Base-by-base conservation (phyloP, 345 rosid genomes). In the Chamaenerion angustifolium region DNA sequence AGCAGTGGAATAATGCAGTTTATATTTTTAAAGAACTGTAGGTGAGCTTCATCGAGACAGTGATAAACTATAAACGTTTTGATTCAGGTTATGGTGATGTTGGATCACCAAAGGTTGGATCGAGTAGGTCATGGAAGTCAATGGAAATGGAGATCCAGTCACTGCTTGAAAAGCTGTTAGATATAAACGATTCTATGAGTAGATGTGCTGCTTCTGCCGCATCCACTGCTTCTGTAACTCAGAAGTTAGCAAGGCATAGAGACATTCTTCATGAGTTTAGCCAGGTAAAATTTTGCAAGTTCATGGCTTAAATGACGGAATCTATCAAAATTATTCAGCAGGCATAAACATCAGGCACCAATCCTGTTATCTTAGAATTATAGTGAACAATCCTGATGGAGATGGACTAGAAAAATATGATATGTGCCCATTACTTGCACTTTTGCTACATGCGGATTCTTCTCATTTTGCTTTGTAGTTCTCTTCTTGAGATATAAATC, bases 251-350 rank as follows among this genome's bases (percentile, higher is more conserved):
- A 14, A 71, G 99, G 62, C 99, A 93, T 49, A 81, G 99, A 43
- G 99, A 93, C 64, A 93, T 93, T 62, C 85, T 88, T 62, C 96
- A 93, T 60, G 99, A 88, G 64, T 88, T 74, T 63, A 93, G 92
- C 7, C 96, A 93, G 99, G 99, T 82, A 72, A 64, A 31, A 31
- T 7, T 31, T 31, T 31, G 8, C 37, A 31, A 7, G 8, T 31
- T 31, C 37, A 31, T 8, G 37, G 10, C 37, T 31, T 31, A 31
- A 31, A 31, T n/a, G n/a, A n/a, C n/a, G n/a, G n/a, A n/a, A n/a
- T n/a, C n/a, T n/a, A n/a, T n/a, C n/a, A n/a, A n/a, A n/a, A n/a
- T n/a, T n/a, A n/a, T n/a, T n/a, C n/a, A n/a, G n/a, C n/a, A n/a
- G n/a, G n/a, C n/a, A n/a, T n/a, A n/a, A 31, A 31, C 4, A 31